These are phyloP conservation scores for Cystofilobasidium ferigula DNA, from an alignment of 768 basidiomycete genomes.

Conservation along the genomic window DNA sequence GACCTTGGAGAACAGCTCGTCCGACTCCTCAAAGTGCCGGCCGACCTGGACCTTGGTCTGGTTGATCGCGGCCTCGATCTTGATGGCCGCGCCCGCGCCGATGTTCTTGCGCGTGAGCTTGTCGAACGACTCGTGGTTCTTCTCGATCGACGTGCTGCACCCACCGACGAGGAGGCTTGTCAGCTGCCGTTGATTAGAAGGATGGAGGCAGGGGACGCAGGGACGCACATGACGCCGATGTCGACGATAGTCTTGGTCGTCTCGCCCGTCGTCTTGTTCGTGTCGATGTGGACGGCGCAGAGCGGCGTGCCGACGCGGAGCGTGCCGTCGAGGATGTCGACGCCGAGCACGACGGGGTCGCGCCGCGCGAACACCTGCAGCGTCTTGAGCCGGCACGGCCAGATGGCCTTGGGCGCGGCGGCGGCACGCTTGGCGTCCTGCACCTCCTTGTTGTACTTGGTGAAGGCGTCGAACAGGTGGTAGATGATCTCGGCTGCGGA, in stretches of 20 bases:
- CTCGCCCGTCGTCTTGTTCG: conserved; percentile 45
- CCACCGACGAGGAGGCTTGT: conserved; percentile 3
- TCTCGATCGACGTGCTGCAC: conserved; percentile 80
- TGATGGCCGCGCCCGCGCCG: conserved; percentile 67
- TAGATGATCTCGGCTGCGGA: conserved; percentile 89
- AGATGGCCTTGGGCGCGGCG: conserved; percentile 87
- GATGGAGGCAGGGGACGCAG: background rate
- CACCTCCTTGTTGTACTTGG: conserved; percentile 82
- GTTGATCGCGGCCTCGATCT: conserved; percentile 95
- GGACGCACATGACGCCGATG: conserved; percentile 80
- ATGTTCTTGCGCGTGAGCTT: conserved; percentile 26
- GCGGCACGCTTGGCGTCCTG: conserved; percentile 81
- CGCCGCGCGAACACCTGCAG: conserved; percentile 93
- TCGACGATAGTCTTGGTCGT: conserved; percentile 83
- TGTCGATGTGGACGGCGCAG: conserved; percentile 86
- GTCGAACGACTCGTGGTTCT: conserved; percentile 73
- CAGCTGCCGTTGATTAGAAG: conserved; percentile 7
- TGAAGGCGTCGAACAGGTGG: conserved; percentile 93
- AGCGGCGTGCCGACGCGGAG: conserved; percentile 86
- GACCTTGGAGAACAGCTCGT: conserved; percentile 82
- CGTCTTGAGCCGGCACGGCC: conserved; percentile 86
- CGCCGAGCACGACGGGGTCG: conserved; percentile 93
- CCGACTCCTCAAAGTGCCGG: conserved; percentile 56
- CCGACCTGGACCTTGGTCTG: conserved; percentile 38
- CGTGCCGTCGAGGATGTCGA: conserved; percentile 87